Evolutionary conservation across 129 eudicot species (phyloP), one percentile per base, ranked within the genome.

Genomic region (Mikania micrantha): DNA sequence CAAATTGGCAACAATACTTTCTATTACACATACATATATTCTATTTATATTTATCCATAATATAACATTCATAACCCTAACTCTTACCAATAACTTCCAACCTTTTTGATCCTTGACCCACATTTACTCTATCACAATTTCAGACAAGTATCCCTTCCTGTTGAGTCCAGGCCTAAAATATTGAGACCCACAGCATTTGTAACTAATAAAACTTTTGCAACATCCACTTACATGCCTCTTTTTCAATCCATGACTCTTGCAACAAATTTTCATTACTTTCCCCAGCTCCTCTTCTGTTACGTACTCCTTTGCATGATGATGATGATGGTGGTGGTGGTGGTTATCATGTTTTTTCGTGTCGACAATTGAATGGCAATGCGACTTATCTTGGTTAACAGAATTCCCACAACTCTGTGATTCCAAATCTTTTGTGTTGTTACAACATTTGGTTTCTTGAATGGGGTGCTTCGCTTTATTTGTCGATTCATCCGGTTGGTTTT

Each of bases 71-170:
- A n/a, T n/a, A n/a, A n/a, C n/a, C n/a, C n/a, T n/a, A n/a, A n/a
- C n/a, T n/a, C n/a, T n/a, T n/a, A n/a, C n/a, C n/a, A n/a, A n/a
- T n/a, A n/a, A n/a, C n/a, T n/a, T n/a, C n/a, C n/a, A n/a, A n/a
- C n/a, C n/a, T n/a, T n/a, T n/a, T n/a, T n/a, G n/a, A n/a, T n/a
- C n/a, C n/a, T n/a, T n/a, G n/a, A n/a, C n/a, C n/a, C 45, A 53
- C 27, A 16, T 9, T 73, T 81, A 85, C 61, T 86, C 94, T 5
- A 82, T 83, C 44, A 84, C 84, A n/a, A 89, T 89, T 47, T 89
- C 96, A 24, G 93, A 39, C 67, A 89, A 71, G 42, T 62, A 47
- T 27, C 39, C 87, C 75, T 63, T 75, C 52, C 74, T 20, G 53
- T 75, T 67, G 68, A 67, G 58, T 4, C 87, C 71, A 25, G 64